Percentiles rank a stretch among this genome's conserved stretches.
Evolutionary conservation across 2,329 filamentous ascomycete species (phyloP).

Genomic region (Diplodia intermedia): DNA sequence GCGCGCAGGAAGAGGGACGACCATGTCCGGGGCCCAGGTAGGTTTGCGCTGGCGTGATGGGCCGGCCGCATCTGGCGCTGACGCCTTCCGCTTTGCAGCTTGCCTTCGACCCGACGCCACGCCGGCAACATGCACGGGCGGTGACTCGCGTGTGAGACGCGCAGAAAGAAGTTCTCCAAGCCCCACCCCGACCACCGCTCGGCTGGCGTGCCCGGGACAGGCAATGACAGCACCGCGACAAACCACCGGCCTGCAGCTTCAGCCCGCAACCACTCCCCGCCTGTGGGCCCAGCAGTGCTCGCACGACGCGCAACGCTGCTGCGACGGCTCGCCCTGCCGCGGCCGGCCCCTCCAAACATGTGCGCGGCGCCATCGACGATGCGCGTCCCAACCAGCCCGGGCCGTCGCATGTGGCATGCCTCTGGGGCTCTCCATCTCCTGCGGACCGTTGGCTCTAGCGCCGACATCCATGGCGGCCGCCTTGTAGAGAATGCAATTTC

Average conservation of each 20-base stretch:
- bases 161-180: neutral
- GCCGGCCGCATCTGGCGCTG: constrained; percentile 6
- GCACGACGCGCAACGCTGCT: constrained; percentile 16
- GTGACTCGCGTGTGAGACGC: constrained; percentile 21
- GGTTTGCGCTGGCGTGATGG: constrained; percentile 13
- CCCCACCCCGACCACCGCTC: neutral
- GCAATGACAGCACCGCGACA: neutral
- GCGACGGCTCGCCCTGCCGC: constrained; percentile 8
- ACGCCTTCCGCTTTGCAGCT: constrained; percentile 5
- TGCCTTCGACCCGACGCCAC: constrained; percentile 4
- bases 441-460: constrained; percentile 30
- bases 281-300: neutral
- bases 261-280: neutral
- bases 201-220: constrained; percentile 4
- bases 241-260: constrained; percentile 11
- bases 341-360: neutral
- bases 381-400: neutral
- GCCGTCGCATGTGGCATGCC: constrained; percentile 14
- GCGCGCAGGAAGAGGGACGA: neutral
- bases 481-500: constrained; percentile 31
- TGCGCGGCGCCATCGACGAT: constrained; percentile 17
- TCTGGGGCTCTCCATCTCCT: constrained; percentile 11
- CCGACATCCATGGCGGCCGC: constrained; percentile 13
- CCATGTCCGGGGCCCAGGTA: neutral
- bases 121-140: constrained; percentile 1